Evolutionary conservation across 495 filamentous ascomycete genomes (phyloP).

Genomic region (Penicillium canescens): DNA sequence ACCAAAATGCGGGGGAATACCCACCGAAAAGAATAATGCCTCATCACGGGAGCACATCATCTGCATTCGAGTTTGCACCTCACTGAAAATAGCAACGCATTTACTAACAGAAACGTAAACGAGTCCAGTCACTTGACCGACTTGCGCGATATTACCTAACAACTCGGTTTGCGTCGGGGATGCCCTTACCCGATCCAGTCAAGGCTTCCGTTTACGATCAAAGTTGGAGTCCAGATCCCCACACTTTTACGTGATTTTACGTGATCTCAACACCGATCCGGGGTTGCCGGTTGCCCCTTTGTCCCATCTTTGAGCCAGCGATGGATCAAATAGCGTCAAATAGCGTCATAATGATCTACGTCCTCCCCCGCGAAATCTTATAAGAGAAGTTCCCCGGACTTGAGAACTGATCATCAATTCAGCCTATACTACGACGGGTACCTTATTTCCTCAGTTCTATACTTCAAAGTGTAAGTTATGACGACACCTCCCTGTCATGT

Average conservation of each 20-base stretch:
- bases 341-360: slow-evolving; percentile 20
- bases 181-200: slow-evolving; percentile 11
- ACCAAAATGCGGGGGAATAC: no score
- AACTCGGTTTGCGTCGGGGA: slow-evolving; percentile 7
- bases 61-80: not conserved
- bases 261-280: not conserved
- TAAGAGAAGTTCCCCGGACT: slow-evolving; percentile 8
- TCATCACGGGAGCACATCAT: no score
- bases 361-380: slow-evolving; percentile 16
- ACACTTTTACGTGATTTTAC: slow-evolving; percentile 12
- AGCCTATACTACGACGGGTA: slow-evolving; percentile 7
- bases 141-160: slow-evolving; percentile 20
- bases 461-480: slow-evolving; percentile 1
- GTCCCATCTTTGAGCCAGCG: not conserved
- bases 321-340: not conserved
- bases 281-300: not conserved
- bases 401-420: not conserved
- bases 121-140: slow-evolving; percentile 7
- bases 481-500: not conserved
- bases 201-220: slow-evolving; percentile 6
- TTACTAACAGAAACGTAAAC: slow-evolving; percentile 7
- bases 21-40: no score
- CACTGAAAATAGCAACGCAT: not conserved
- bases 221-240: slow-evolving; percentile 7
- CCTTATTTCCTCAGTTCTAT: not conserved